Evolutionary conservation across 768 basidiomycete species (phyloP).

Genomic region (Exidia glandulosa): DNA sequence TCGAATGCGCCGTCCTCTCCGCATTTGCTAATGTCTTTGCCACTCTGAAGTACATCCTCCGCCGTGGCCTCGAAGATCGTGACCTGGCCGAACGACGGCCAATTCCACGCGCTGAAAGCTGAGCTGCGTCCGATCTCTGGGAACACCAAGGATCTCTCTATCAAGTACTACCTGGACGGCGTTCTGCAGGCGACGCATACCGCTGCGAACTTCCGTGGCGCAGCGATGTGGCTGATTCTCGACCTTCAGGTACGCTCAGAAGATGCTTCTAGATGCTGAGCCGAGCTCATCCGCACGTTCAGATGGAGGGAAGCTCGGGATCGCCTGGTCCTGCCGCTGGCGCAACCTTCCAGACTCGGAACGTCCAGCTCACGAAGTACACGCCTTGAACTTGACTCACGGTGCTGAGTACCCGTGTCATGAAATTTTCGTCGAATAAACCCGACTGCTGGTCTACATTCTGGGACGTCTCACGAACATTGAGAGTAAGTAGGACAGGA

Average conservation of each 20-base stretch:
- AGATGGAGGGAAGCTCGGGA: slow-evolving; percentile 39
- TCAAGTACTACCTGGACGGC: slow-evolving; percentile 33
- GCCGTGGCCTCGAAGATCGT: slow-evolving; percentile 29
- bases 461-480: too few species aligned
- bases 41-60: slow-evolving; percentile 22
- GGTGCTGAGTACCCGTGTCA: too few species aligned
- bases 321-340: slow-evolving; percentile 31
- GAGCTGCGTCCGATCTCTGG: slow-evolving; percentile 27
- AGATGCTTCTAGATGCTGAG: neutral
- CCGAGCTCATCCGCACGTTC: neutral
- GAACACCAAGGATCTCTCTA: slow-evolving; percentile 26
- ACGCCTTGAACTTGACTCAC: neutral
- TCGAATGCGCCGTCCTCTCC: too few species aligned
- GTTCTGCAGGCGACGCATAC: slow-evolving; percentile 26
- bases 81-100: slow-evolving; percentile 31
- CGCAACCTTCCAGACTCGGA: slow-evolving; percentile 33
- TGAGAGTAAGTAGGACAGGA: too few species aligned
- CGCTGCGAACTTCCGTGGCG: slow-evolving; percentile 29
- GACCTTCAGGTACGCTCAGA: slow-evolving; percentile 25
- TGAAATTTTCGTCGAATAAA: too few species aligned
- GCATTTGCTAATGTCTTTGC: neutral
- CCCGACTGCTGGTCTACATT: too few species aligned
- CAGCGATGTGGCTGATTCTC: slow-evolving; percentile 34
- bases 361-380: slow-evolving; percentile 23
- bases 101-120: slow-evolving; percentile 33